Conservation (phyloP, 2,329 filamentous ascomycete species). For the Xylariaceae sp. region DNA sequence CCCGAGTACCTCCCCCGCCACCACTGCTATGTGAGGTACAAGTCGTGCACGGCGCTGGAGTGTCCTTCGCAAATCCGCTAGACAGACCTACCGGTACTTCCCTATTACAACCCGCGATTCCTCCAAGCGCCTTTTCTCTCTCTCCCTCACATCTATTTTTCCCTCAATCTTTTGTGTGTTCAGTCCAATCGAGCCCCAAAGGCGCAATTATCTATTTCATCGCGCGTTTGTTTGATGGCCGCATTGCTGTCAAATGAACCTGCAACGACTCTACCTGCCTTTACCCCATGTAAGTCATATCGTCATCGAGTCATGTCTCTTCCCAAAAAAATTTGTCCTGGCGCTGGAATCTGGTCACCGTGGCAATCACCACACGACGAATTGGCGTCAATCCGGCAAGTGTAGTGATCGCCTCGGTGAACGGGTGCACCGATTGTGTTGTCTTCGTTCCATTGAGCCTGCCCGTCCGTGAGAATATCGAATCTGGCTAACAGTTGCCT, state of each 20-base stretch:
- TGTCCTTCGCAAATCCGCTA: not conserved
- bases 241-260: slow-evolving; percentile 94
- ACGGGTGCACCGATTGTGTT: too few relatives aligned
- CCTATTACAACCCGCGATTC: slow-evolving; percentile 2
- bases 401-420: not conserved
- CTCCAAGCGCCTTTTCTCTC: not conserved
- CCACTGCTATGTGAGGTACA: too few relatives aligned
- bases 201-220: slow-evolving; percentile 27
- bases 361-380: not conserved
- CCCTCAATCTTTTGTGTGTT: not conserved
- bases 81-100: not conserved
- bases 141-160: not conserved
- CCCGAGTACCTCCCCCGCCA: too few relatives aligned
- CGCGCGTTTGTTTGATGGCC: slow-evolving; percentile 93
- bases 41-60: too few relatives aligned
- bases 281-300: slow-evolving; percentile 58
- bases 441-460: not conserved
- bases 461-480: not conserved
- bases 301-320: slow-evolving; percentile 19
- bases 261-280: slow-evolving; percentile 65
- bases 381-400: not conserved
- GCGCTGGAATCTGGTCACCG: not conserved
- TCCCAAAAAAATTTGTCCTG: not conserved
- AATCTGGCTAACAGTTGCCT: slow-evolving; percentile 5
- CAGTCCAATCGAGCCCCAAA: slow-evolving; percentile 16